These are phyloP conservation scores for Gentiana macrophylla DNA, from an alignment of 257 asterid genomes.

Conservation along the genomic window DNA sequence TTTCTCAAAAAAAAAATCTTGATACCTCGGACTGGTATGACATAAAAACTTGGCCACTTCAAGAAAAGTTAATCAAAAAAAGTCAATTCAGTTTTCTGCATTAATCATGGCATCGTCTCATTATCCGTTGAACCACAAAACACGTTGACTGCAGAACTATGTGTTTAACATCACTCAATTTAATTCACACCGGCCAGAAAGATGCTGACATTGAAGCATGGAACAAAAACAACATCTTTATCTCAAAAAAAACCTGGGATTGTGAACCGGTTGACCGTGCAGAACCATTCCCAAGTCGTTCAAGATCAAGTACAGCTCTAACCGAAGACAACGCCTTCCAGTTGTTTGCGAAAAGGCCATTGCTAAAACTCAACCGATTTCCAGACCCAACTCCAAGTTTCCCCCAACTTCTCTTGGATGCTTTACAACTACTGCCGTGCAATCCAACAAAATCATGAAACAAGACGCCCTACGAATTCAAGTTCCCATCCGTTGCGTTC, in stretches of 20 bases:
- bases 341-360: conserved; percentile 10
- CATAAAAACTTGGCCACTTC: too few relatives aligned
- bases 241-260: conserved; percentile 14
- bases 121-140: too few relatives aligned
- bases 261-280: conserved; percentile 10
- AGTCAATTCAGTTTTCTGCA: too few relatives aligned
- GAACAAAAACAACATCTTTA: too few relatives aligned
- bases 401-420: conserved; percentile 22
- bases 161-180: too few relatives aligned
- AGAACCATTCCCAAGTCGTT: conserved; percentile 12
- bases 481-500: conserved; percentile 23
- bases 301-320: conserved; percentile 29
- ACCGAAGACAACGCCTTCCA: conserved; percentile 10
- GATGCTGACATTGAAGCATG: too few relatives aligned
- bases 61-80: too few relatives aligned
- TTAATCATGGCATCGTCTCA: too few relatives aligned
- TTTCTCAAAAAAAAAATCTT: too few relatives aligned
- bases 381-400: conserved; percentile 19
- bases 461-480: conserved; percentile 13
- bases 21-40: too few relatives aligned
- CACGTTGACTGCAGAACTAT: too few relatives aligned
- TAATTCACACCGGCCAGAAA: too few relatives aligned
- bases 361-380: conserved; percentile 8
- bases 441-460: conserved; percentile 32
- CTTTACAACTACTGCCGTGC: conserved; percentile 4